Base-by-base conservation (phyloP, 371 early-diverging fungal genomes). In the Mucor piriformis region DNA sequence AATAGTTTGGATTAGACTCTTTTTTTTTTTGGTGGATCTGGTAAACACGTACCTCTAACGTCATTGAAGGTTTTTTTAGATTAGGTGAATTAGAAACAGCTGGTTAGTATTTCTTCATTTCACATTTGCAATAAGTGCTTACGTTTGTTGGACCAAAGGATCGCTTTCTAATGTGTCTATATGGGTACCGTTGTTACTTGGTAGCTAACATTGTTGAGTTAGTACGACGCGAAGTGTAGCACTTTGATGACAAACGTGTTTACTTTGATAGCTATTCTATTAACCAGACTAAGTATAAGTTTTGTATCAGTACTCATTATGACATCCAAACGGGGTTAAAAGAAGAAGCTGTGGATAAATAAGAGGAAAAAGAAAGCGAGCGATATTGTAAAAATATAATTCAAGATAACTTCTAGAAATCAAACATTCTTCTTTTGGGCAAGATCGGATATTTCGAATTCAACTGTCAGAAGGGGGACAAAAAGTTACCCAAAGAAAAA, bases 111-210 rank as follows among this genome's bases (percentile, higher is more conserved):
- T 11, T n/a, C 3, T 21, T 6, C 38, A 11, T 24, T 10, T 37
- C 16, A 6, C 13, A 12, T 18, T n/a, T 1, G 2, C 10, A 34
- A 51, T 16, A 42, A 29, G 1, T 12, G 21, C 12, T 64, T 67
- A 67, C 67, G 80, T 83, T 65, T 84, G 84, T 50, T 81, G 76
- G 44, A 84, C 73, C 25, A 84, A 64, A 42, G 84, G 84, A 75
- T 84, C 84, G 47, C 71, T 63, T 59, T 84, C 83, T 56, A 82
- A 67, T n/a, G 69, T 63, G 32, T 83, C 83, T 18, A 82, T 57
- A 27, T 67, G 59, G 25, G 73, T 57, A n/a, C 81, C 79, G n/a
- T 57, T 73, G 49, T 79, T 76, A 49, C 64, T 74, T 18, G 84
- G 77, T 35, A 84, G 70, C 84, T 84, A 48, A 47, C 24, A 18